These are phyloP conservation scores for Xerocomellus dryophilus DNA, from an alignment of 768 basidiomycete species.

Conservation along the genomic window DNA sequence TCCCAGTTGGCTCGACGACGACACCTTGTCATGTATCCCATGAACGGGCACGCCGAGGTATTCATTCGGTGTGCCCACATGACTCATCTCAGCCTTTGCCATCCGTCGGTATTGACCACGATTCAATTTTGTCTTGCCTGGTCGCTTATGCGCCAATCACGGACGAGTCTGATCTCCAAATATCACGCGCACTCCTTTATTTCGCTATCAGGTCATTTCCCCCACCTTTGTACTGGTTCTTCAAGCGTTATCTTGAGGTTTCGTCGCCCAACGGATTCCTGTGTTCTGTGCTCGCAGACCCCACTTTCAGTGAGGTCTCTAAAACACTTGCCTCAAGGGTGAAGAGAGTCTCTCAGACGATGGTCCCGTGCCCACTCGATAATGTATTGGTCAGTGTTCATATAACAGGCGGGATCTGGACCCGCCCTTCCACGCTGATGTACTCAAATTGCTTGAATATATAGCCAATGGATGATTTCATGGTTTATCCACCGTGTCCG, in stretches of 20 bases:
- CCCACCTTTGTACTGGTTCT: slow-evolving; percentile 8
- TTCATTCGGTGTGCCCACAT: slow-evolving; percentile 1
- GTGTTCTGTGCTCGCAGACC: slow-evolving; percentile 18
- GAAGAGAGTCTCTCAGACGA: slow-evolving; percentile 8
- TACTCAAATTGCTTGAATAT: slow-evolving; percentile 26
- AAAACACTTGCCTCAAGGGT: slow-evolving; percentile 12
- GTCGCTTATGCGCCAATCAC: slow-evolving; percentile 41
- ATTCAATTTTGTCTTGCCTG: slow-evolving; percentile 44
- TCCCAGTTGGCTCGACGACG: slow-evolving; percentile 35
- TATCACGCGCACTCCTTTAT: slow-evolving; percentile 23
- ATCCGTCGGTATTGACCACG: slow-evolving; percentile 46
- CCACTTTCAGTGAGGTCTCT: slow-evolving; percentile 10
- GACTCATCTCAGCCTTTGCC: slow-evolving; percentile 21
- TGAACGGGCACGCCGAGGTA: slow-evolving; percentile 28
- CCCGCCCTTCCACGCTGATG: slow-evolving; percentile 12
- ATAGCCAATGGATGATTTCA: slow-evolving; percentile 52
- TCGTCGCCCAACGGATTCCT: slow-evolving; percentile 14
- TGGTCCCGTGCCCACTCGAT: slow-evolving; percentile 9
- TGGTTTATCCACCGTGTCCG: slow-evolving; percentile 38
- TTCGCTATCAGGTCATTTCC: slow-evolving; percentile 27
- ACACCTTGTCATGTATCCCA: slow-evolving; percentile 13
- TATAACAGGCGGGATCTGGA: slow-evolving; percentile 10
- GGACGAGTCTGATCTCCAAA: slow-evolving; percentile 2
- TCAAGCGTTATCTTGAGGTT: slow-evolving; percentile 23
- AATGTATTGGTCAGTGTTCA: slow-evolving; percentile 31